Evolutionary conservation across 2,329 filamentous ascomycete genomes (phyloP).

Genomic region (Bertia moriformis): DNA sequence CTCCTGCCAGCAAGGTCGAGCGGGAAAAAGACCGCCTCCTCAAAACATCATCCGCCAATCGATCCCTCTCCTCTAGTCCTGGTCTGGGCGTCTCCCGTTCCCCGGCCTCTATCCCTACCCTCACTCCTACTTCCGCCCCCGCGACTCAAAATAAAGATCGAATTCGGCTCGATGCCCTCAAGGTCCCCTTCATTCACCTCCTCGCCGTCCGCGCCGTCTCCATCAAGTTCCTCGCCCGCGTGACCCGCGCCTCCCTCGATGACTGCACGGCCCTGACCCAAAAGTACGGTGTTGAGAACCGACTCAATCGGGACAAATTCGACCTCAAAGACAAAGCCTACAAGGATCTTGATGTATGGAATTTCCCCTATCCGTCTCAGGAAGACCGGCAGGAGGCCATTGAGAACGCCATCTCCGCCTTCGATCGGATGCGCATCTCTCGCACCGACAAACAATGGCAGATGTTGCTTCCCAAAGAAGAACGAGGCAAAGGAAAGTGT

Average conservation of each 20-base stretch:
- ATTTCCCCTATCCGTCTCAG: constrained; percentile 37
- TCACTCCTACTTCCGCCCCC: constrained; percentile 25
- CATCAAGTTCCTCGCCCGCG: constrained; percentile 25
- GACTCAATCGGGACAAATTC: constrained; percentile 30
- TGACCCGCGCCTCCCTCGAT: constrained; percentile 28
- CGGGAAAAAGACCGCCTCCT: constrained; percentile 23
- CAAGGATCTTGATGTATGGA: constrained; percentile 46
- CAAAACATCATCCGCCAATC: constrained; percentile 14
- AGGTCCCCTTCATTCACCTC: constrained; percentile 29
- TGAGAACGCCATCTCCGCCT: constrained; percentile 46
- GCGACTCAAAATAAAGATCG: constrained; percentile 8
- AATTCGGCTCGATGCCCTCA: constrained; percentile 23
- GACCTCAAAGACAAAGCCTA: constrained; percentile 41
- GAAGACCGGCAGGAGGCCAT: constrained; percentile 43
- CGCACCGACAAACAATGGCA: constrained; percentile 49
- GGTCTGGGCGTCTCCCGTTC: constrained; percentile 18
- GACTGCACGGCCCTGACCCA: constrained; percentile 28
- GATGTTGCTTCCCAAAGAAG: constrained; percentile 39
- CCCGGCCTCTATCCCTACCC: constrained; percentile 15
- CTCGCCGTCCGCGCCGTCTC: constrained; percentile 35
- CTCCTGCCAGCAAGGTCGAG: constrained; percentile 6
- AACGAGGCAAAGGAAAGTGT: constrained; percentile 45
- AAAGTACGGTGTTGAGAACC: constrained; percentile 35
- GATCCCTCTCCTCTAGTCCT: constrained; percentile 23
- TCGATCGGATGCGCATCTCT: constrained; percentile 43